These are phyloP conservation scores for Aspergillus campestris DNA, from an alignment of 495 filamentous ascomycete species.

Conservation along the genomic window DNA sequence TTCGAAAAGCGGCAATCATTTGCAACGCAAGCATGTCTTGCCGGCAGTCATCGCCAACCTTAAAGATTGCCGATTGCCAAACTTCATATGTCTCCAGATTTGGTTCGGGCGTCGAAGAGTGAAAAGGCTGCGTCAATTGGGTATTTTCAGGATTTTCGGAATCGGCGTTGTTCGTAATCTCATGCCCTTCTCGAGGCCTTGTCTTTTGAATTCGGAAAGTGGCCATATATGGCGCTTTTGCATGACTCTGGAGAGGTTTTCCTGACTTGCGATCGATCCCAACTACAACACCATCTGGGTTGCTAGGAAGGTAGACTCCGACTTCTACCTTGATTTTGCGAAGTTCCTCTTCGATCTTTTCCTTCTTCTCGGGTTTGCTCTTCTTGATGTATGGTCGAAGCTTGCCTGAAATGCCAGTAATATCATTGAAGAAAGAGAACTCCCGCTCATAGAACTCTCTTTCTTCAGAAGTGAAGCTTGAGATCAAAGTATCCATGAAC, in stretches of 20 bases:
- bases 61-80: slow-evolving; percentile 99
- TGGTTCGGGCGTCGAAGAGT: slow-evolving; percentile 13
- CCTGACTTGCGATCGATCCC: slow-evolving; percentile 97
- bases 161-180: slow-evolving; percentile 6
- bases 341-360: slow-evolving; percentile 97
- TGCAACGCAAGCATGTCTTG: slow-evolving; percentile 95
- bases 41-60: slow-evolving; percentile 96
- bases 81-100: slow-evolving; percentile 64
- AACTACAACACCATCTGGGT: slow-evolving; percentile 92
- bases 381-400: slow-evolving; percentile 87
- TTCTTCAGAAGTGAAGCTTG: slow-evolving; percentile 72
- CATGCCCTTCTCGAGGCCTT: slow-evolving; percentile 30
- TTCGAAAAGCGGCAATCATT: slow-evolving; percentile 95
- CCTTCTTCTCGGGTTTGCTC: slow-evolving; percentile 93
- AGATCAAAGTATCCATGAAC: slow-evolving; percentile 74
- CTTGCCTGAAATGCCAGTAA: slow-evolving; percentile 91
- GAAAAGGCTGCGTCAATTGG: slow-evolving; percentile 45
- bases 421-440: slow-evolving; percentile 95
- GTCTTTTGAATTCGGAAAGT: slow-evolving; percentile 93
- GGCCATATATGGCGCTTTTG: slow-evolving; percentile 98
- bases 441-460: slow-evolving; percentile 86
- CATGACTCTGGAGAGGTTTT: slow-evolving; percentile 93
- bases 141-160: slow-evolving; percentile 37
- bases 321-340: slow-evolving; percentile 94
- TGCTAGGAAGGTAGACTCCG: slow-evolving; percentile 93